Base-by-base conservation (phyloP, 441 rosid species). In the Populus hybrid region DNA sequence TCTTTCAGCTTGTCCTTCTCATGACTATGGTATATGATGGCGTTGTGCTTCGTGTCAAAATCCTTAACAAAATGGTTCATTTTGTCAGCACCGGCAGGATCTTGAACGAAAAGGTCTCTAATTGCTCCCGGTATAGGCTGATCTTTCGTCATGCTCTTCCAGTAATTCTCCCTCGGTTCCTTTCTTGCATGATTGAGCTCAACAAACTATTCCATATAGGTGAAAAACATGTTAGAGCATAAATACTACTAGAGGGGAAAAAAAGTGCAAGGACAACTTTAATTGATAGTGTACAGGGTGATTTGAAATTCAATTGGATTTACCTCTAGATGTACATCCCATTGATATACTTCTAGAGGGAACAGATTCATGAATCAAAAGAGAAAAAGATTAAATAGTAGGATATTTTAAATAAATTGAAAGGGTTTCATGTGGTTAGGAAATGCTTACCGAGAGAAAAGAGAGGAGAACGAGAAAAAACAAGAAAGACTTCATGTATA, bases 141-240 rank as follows among this genome's bases (percentile, higher is more conserved):
- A n/a, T 82, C 83, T 38, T 80, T 84, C 81, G 78, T 82, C 16
- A 72, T 26, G 69, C 72, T 76, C 74, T 75, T 82, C 88, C 88
- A 86, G 42, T 86, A 84, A 2, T 82, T 82, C 26, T 76, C 85
- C 1, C 77, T 35, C 20, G 82, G 85, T 28, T 74, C 66, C 34
- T 78, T 78, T 80, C 88, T 83, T 72, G 81, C 85, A 78, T 82
- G 8, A 40, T 32, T 78, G 67, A 75, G 59, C 50, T 65, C 73
- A 38, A 35, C 65, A 38, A 78, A 18, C 88, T 85, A 21, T 28
- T n/a, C 21, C 28, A 61, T 14, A 28, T 3, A 12, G 7, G 20
- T 23, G n/a, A 5, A 53, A 11, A 16, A 10, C 0, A 6, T 2
- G 66, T 53, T 14, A 64, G 61, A 10, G 10, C 20, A 67, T 61